A percentile compares a stretch with the other conserved stretches of the same genome.
phyloP scores from a whole-genome alignment of 768 basidiomycete genomes.

The Naganishia antarctica region DNA sequence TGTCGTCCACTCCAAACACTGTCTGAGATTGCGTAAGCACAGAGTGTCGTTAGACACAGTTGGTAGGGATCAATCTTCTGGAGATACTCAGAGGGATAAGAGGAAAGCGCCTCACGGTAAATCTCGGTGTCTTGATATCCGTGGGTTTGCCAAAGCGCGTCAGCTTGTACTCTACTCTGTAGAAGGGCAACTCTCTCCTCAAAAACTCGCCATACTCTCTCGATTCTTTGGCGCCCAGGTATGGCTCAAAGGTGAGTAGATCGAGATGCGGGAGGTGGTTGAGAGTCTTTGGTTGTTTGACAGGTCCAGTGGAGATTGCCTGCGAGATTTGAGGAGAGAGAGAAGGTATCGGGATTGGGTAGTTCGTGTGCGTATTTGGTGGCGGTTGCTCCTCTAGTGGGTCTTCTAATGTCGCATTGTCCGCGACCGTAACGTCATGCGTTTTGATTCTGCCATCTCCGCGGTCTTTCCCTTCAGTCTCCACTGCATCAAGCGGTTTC shows the following conservation, averaged over 20 bases:
- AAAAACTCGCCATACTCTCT: conserved; percentile 37
- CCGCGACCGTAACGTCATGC: not conserved
- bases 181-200: conserved; percentile 42
- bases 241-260: conserved; percentile 40
- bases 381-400: not conserved
- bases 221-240: conserved; percentile 33
- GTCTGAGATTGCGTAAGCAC: no score
- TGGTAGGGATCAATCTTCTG: not conserved
- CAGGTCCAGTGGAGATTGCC: conserved; percentile 28
- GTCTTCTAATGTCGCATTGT: not conserved
- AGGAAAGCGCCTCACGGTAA: conserved; percentile 28
- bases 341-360: conserved; percentile 31
- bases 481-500: not conserved
- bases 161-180: conserved; percentile 43
- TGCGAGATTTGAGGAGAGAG: conserved; percentile 20
- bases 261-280: conserved; percentile 37
- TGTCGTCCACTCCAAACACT: conserved; percentile 46
- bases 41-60: no score
- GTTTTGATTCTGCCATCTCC: not conserved
- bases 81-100: not conserved
- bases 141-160: conserved; percentile 32
- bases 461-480: not conserved
- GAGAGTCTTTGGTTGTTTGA: conserved; percentile 23
- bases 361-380: conserved; percentile 35
- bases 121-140: conserved; percentile 43